A percentile compares a stretch with the other conserved stretches of the same genome.
These are phyloP conservation scores for Tricholoma sp. DNA, from an alignment of 768 basidiomycete species.

Conservation along the genomic window DNA sequence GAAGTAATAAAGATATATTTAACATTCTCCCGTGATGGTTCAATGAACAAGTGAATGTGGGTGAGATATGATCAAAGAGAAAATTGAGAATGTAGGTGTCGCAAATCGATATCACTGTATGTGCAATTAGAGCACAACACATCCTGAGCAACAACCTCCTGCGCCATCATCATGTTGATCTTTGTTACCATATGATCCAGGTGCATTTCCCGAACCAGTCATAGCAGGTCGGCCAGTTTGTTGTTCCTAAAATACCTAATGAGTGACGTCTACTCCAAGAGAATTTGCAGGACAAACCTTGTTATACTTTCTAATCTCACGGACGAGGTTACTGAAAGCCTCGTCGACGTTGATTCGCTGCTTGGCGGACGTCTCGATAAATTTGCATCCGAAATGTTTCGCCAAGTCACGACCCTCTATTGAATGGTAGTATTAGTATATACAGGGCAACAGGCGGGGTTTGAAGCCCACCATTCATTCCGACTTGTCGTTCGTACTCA, in stretches of 20 bases:
- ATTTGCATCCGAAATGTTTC: slow-evolving; percentile 89
- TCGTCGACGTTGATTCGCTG: slow-evolving; percentile 96
- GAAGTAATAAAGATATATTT: slow-evolving; percentile 1
- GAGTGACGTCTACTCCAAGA: not conserved
- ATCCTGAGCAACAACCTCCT: slow-evolving; percentile 62
- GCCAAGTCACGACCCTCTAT: slow-evolving; percentile 97
- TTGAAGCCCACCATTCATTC: slow-evolving; percentile 69
- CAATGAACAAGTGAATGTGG: not conserved
- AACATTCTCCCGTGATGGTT: not conserved
- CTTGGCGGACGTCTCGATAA: slow-evolving; percentile 95
- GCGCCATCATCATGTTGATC: slow-evolving; percentile 49
- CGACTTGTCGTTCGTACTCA: slow-evolving; percentile 94
- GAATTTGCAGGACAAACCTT: slow-evolving; percentile 46
- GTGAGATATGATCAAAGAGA: slow-evolving; percentile 5
- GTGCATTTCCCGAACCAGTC: slow-evolving; percentile 35
- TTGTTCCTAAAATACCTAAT: slow-evolving; percentile 49
- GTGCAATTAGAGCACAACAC: slow-evolving; percentile 50
- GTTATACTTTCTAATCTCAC: slow-evolving; percentile 92
- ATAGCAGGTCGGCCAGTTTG: slow-evolving; percentile 69
- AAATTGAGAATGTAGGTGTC: slow-evolving; percentile 10
- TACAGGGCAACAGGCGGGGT: not conserved
- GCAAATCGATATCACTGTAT: not conserved
- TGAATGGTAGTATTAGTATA: not conserved
- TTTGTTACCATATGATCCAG: slow-evolving; percentile 46
- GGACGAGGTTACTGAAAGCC: slow-evolving; percentile 88